Percentiles rank a stretch among this genome's conserved stretches.
Conservation (phyloP, 345 rosid species). For the Gossypium turneri region DNA sequence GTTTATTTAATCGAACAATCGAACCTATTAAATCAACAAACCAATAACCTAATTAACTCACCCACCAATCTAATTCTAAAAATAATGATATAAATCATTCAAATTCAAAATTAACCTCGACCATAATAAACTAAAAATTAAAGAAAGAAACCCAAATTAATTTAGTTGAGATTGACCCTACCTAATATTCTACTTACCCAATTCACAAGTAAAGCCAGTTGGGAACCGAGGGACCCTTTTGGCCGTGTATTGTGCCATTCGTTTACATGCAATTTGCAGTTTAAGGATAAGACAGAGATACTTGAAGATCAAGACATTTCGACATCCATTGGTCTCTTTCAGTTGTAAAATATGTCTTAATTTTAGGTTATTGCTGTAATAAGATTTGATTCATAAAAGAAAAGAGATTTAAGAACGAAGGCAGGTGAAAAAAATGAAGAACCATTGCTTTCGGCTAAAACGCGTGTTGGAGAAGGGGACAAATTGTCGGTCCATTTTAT, state of each 20-base stretch:
- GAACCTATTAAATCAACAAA: too few relatives aligned
- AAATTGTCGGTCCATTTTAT: slow-evolving; percentile 17
- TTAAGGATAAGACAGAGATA: neutral
- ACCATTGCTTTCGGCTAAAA: slow-evolving; percentile 2
- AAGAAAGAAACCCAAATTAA: too few relatives aligned
- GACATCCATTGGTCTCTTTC: neutral
- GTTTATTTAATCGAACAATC: too few relatives aligned
- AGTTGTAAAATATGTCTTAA: neutral
- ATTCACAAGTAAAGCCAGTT: too few relatives aligned
- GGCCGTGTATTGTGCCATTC: neutral
- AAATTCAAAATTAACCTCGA: too few relatives aligned
- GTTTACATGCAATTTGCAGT: slow-evolving; percentile 1
- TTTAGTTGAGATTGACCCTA: too few relatives aligned
- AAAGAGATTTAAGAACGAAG: neutral
- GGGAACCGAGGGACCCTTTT: neutral
- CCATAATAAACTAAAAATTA: too few relatives aligned
- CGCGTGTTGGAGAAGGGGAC: neutral
- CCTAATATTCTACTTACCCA: too few relatives aligned
- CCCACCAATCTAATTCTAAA: too few relatives aligned
- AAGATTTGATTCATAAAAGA: neutral
- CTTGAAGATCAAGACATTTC: neutral
- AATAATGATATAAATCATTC: too few relatives aligned
- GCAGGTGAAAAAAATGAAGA: too few relatives aligned
- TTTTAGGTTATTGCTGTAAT: neutral
- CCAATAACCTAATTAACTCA: accelerated